These are phyloP conservation scores for Pichia rugopelliculosa DNA, from an alignment of 805 yeast genomes.

Conservation along the genomic window DNA sequence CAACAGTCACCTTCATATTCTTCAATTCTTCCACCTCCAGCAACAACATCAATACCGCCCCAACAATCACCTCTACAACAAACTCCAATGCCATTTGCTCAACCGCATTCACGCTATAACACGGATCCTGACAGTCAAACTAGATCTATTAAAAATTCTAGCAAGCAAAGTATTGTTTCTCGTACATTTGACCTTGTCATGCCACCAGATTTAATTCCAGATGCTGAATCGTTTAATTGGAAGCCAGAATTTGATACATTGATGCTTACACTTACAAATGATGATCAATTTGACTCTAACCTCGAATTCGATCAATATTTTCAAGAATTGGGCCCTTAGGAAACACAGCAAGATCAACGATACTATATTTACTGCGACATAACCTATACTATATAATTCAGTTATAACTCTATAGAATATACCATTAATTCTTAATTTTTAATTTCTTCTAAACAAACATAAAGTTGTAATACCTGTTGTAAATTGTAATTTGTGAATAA, in stretches of 20 bases:
- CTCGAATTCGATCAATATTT: neutral
- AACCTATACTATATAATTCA: neutral
- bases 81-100: neutral
- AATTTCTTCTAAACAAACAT: too few relatives aligned
- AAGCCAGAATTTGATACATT: conserved; percentile 8
- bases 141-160: neutral
- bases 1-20: neutral
- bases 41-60: neutral
- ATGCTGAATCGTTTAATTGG: neutral
- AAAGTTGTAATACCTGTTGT: too few relatives aligned
- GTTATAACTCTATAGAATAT: neutral
- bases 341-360: too few relatives aligned
- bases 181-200: conserved; percentile 4
- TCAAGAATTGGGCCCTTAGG: neutral
- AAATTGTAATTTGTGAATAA: too few relatives aligned
- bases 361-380: too few relatives aligned
- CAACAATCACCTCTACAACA: neutral
- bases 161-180: neutral
- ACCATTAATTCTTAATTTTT: neutral
- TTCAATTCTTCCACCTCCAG: neutral
- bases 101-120: neutral
- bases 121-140: neutral
- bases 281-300: neutral
- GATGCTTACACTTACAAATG: neutral
- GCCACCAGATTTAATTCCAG: conserved; percentile 6